A percentile compares a stretch with the other conserved stretches of the same genome.
phyloP scores from a whole-genome alignment of 768 basidiomycete genomes.

The Hypholoma sublateritium region DNA sequence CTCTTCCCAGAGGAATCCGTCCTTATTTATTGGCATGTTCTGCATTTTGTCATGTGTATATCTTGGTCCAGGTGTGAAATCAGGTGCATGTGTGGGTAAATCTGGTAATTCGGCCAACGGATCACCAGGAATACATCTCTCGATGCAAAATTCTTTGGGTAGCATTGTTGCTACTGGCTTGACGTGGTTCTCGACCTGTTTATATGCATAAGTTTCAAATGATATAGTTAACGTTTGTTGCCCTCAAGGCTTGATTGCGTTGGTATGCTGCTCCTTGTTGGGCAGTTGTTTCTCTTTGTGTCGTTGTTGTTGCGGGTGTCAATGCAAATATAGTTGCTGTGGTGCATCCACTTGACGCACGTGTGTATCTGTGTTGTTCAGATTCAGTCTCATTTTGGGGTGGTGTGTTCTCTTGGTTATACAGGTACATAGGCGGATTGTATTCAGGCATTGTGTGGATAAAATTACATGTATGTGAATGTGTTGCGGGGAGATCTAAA shows the following conservation, averaged over 20 bases:
- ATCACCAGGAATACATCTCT: constrained; percentile 15
- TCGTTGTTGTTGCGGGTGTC: too few relatives aligned
- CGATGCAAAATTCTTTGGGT: constrained; percentile 5
- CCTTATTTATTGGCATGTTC: constrained; percentile 7
- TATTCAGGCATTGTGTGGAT: not conserved
- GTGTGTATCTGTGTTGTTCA: too few relatives aligned
- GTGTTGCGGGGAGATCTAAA: not conserved
- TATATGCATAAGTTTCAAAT: constrained; percentile 10
- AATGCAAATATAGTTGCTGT: too few relatives aligned
- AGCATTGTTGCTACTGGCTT: constrained; percentile 24
- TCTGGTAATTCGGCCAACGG: constrained; percentile 19
- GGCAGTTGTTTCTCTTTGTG: not conserved
- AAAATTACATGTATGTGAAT: not conserved
- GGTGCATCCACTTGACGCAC: too few relatives aligned
- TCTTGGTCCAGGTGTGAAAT: constrained; percentile 19
- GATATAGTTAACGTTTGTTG: not conserved
- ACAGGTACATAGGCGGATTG: not conserved
- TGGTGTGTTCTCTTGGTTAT: not conserved
- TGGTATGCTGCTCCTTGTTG: not conserved
- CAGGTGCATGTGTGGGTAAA: constrained; percentile 15
- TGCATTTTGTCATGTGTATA: constrained; percentile 19
- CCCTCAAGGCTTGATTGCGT: not conserved
- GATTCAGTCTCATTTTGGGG: too few relatives aligned
- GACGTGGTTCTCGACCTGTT: constrained; percentile 17
- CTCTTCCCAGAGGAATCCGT: constrained; percentile 21